These are phyloP conservation scores for Carex arenaria DNA, from an alignment of 202 grass and related monocot genomes.

Conservation along the genomic window DNA sequence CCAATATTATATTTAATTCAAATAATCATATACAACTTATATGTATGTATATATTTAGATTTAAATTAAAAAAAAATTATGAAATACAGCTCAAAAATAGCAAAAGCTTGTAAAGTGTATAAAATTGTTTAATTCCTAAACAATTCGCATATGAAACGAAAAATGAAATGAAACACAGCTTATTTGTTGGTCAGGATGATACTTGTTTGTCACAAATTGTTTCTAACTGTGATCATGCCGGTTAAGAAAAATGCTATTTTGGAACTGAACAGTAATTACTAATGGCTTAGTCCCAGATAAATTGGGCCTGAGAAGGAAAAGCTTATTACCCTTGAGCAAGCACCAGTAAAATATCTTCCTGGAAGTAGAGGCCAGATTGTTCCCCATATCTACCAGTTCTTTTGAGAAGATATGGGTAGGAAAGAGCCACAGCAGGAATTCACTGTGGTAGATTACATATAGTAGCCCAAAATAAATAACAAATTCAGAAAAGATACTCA, in stretches of 20 bases:
- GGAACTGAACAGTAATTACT: too few species aligned
- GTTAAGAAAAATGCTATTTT: too few species aligned
- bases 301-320: not conserved
- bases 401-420: not conserved
- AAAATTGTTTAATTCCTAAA: not conserved
- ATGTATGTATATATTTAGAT: too few species aligned
- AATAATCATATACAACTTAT: too few species aligned
- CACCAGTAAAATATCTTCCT: not conserved
- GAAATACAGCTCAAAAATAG: too few species aligned
- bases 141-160: not conserved
- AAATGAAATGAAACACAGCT: too few species aligned
- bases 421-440: conserved; percentile 7
- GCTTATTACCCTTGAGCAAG: not conserved
- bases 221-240: too few species aligned
- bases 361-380: conserved; percentile 1
- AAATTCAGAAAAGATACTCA: not conserved
- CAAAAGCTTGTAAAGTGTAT: not conserved
- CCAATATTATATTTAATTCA: too few species aligned
- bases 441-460: not conserved
- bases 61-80: too few species aligned
- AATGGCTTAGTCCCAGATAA: too few species aligned
- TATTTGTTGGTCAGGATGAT: too few species aligned
- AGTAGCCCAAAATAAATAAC: not conserved
- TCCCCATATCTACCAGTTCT: not conserved
- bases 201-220: too few species aligned